A percentile compares a stretch with the other conserved stretches of the same genome.
phyloP scores from a whole-genome alignment of 139 green algal genomes.

The Gonium pectorale region DNA sequence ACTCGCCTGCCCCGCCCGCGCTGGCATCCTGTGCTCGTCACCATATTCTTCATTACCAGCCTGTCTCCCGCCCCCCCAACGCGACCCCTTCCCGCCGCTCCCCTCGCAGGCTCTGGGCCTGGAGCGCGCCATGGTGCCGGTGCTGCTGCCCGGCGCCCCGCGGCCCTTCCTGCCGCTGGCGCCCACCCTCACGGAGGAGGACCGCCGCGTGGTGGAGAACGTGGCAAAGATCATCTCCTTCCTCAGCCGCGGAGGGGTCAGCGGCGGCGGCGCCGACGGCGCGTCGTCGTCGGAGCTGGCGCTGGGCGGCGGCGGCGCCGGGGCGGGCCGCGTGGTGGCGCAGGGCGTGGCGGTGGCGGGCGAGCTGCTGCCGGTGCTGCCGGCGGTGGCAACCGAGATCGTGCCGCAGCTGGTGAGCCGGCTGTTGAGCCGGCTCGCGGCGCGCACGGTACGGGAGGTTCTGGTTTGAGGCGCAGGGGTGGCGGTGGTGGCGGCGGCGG shows the following conservation, averaged over 20 bases:
- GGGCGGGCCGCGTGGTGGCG: not conserved
- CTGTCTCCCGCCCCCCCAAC: not conserved
- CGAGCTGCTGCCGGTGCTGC: conserved; percentile 87
- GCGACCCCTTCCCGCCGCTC: too few relatives aligned
- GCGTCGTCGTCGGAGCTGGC: not conserved
- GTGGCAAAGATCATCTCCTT: conserved; percentile 77
- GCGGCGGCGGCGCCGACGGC: not conserved
- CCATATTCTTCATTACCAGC: not conserved
- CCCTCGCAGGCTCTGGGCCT: conserved; percentile 58
- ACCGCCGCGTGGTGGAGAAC: conserved; percentile 81
- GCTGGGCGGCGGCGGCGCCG: not conserved
- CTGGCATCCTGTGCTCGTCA: too few relatives aligned
- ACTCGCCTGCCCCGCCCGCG: too few relatives aligned
- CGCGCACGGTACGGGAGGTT: conserved; percentile 85
- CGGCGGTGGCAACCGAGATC: conserved; percentile 83
- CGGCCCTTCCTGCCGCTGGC: conserved; percentile 68
- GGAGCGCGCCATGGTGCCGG: conserved; percentile 32
- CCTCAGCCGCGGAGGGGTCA: conserved; percentile 40
- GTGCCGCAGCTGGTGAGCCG: conserved; percentile 78
- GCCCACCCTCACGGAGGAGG: conserved; percentile 70
- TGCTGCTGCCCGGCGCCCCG: conserved; percentile 53
- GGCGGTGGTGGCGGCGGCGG: too few relatives aligned
- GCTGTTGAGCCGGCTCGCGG: conserved; percentile 76
- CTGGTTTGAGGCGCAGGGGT: conserved; percentile 45
- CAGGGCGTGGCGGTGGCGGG: conserved; percentile 37